Evolutionary conservation across 2,329 filamentous ascomycete genomes (phyloP), one percentile per base, ranked within the genome.

Genomic region (Hypoxylon sp.): DNA sequence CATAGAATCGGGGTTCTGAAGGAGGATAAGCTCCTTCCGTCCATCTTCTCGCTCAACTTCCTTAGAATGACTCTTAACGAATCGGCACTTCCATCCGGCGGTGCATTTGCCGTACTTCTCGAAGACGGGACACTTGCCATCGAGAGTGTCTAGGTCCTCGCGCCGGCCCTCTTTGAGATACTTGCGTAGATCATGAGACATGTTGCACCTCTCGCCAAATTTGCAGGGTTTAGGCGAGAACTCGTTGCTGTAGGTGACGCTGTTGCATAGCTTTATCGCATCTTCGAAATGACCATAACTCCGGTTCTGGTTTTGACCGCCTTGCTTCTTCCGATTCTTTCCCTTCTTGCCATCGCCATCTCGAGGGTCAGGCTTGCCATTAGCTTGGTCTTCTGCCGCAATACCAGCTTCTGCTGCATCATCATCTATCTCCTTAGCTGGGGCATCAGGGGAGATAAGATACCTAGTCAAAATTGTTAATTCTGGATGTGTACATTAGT

Each of bases 61-160:
- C 69, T 90, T 86, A 74, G 94, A 96, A 81, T 99, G 96, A 70
- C 93, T 97, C 70, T 87, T 87, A 35, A 93, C 92, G 77, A 98
- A 97, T 22, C 95, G 91, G 79, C 96, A 99, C 79, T 95, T 97
- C 94, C 95, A 99, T 5, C 96, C 96, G 13, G 91, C 88, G 53
- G 88, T 86, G 75, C 96, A 99, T 69, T 85, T 88, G 11, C 94
- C 94, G 71, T 91, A 88, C 14, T 85, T 84, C 72, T 93, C 90
- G 79, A 90, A 98, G 8, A 97, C 87, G 0, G 94, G 95, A 76
- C 96, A 99, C 69, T 91, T 85, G 5, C 93, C 92, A 46, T 85
- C 86, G 75, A 97, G 91, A 0, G 92, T 93, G 4, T 87, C 86
- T 42, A 98, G 84, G 76, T 98, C 93, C 67, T 89, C 89, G 48